A percentile compares a stretch with the other conserved stretches of the same genome.
These are phyloP conservation scores for Chaetomium fimeti DNA, from an alignment of 495 filamentous ascomycete species.

Conservation along the genomic window DNA sequence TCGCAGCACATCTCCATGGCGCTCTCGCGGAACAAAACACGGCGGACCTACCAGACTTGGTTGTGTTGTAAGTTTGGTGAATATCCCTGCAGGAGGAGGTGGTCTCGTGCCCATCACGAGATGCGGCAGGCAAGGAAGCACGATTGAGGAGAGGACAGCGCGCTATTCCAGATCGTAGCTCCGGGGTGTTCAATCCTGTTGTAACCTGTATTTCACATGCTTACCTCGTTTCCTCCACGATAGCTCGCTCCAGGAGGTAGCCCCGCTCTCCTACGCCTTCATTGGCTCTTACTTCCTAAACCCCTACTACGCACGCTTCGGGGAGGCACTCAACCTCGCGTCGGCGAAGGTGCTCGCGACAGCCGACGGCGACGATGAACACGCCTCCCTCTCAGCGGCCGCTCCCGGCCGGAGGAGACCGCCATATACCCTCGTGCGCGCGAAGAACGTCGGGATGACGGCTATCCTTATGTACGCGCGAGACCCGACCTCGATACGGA, in stretches of 20 bases:
- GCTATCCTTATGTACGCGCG: constrained; percentile 78
- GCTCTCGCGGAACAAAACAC: constrained; percentile 55
- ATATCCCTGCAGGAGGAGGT: neutral
- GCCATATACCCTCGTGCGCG: constrained; percentile 50
- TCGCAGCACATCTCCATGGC: constrained; percentile 70
- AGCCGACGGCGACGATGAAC: constrained; percentile 21
- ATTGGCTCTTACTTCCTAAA: constrained; percentile 78
- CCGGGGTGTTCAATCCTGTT: neutral
- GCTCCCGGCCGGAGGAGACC: neutral
- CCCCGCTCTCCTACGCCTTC: constrained; percentile 78
- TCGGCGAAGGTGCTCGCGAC: constrained; percentile 37
- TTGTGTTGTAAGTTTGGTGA: constrained; percentile 55
- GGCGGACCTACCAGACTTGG: constrained; percentile 58
- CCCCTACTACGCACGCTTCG: constrained; percentile 70
- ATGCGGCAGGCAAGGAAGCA: neutral
- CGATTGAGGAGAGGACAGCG: neutral
- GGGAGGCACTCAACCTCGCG: constrained; percentile 66
- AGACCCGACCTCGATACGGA: constrained; percentile 53
- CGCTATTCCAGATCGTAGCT: neutral
- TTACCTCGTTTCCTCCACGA: neutral
- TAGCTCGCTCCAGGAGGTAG: constrained; percentile 83
- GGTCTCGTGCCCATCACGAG: neutral
- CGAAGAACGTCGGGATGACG: constrained; percentile 82
- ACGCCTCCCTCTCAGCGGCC: neutral
- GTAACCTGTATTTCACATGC: neutral